Conservation (phyloP, 306 rosid species). For the Morella rubra region DNA sequence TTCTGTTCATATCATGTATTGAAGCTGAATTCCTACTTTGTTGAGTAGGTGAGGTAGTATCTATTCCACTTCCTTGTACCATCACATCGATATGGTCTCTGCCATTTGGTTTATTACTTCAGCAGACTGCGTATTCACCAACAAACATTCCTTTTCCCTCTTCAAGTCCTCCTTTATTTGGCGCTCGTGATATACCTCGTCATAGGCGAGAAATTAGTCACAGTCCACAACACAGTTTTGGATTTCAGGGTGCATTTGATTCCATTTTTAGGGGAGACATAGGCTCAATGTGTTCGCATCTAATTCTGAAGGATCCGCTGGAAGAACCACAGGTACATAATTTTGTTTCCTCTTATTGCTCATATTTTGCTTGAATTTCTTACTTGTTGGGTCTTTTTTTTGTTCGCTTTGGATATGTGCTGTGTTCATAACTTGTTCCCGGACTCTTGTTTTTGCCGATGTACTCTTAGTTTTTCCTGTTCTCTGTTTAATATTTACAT, state of each 20-base stretch:
- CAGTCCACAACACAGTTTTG: constrained; percentile 35
- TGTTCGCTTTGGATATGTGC: background rate
- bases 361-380: background rate
- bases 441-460: background rate
- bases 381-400: background rate
- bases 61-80: constrained; percentile 59
- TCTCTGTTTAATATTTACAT: constrained; percentile 2
- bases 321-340: constrained; percentile 73
- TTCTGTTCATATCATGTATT: constrained; percentile 19
- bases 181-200: constrained; percentile 47
- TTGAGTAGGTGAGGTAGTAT: constrained; percentile 75
- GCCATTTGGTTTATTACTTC: constrained; percentile 88
- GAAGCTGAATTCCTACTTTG: constrained; percentile 24
- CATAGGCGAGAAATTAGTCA: constrained; percentile 44
- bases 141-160: constrained; percentile 52
- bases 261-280: constrained; percentile 60
- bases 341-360: constrained; percentile 24
- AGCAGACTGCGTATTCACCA: constrained; percentile 60
- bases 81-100: constrained; percentile 83
- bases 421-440: background rate
- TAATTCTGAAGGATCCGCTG: constrained; percentile 75
- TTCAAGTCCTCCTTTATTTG: constrained; percentile 68
- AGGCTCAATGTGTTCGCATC: constrained; percentile 62
- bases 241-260: constrained; percentile 39
- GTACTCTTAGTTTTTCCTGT: constrained; percentile 18